Evolutionary conservation across 2,329 filamentous ascomycete species (phyloP).

Genomic region (Neurospora crassa): DNA sequence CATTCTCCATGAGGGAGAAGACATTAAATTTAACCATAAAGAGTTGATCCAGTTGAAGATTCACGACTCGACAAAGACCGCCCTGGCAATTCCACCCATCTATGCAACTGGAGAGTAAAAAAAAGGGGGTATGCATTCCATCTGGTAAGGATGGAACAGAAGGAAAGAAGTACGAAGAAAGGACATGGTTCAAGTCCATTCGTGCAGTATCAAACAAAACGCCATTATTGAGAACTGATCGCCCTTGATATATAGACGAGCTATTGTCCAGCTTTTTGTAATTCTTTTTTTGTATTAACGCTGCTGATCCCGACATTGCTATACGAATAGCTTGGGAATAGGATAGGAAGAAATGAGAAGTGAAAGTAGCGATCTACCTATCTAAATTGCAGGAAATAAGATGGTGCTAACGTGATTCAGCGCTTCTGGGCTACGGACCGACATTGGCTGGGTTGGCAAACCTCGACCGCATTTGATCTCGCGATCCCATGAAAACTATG

Average conservation of each 20-base stretch:
- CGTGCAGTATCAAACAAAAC: not conserved
- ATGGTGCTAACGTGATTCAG: not conserved
- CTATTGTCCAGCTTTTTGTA: not conserved
- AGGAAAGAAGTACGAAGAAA: not conserved
- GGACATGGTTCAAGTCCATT: not conserved
- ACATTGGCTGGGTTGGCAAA: not conserved
- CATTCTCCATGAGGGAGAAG: not conserved
- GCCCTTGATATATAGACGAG: not conserved
- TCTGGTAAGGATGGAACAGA: not conserved
- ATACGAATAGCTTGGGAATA: not conserved
- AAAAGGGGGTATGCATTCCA: not conserved
- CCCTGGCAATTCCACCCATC: not conserved
- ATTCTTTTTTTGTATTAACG: not conserved
- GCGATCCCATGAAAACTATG: no score
- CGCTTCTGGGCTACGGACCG: not conserved
- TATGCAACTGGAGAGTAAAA: not conserved
- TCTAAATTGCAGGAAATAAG: not conserved
- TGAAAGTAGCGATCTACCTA: not conserved
- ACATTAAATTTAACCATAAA: not conserved
- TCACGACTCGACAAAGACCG: not conserved
- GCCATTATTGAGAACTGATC: not conserved
- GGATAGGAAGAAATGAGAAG: not conserved
- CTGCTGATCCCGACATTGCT: not conserved
- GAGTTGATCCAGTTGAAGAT: not conserved
- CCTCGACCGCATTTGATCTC: not conserved